phyloP scores from a whole-genome alignment of 495 filamentous ascomycete species.

The Hyaloscypha variabilis region DNA sequence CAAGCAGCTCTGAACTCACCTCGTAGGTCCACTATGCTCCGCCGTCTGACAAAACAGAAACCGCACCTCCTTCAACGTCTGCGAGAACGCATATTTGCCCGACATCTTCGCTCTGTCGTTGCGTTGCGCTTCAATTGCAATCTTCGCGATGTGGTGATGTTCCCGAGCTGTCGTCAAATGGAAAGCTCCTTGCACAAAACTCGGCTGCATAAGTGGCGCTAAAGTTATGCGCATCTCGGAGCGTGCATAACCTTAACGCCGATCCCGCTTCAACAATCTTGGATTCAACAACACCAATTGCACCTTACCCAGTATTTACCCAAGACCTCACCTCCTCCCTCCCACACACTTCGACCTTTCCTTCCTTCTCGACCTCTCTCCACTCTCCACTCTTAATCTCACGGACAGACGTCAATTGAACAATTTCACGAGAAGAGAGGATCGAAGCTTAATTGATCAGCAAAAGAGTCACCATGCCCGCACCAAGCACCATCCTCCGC shows the following conservation, averaged over 20 bases:
- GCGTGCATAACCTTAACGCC: slow-evolving; percentile 14
- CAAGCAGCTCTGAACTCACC: slow-evolving; percentile 53
- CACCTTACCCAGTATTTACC: slow-evolving; percentile 4
- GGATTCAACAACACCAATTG: slow-evolving; percentile 10
- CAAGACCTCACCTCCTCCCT: slow-evolving; percentile 10
- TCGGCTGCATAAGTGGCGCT: slow-evolving; percentile 25
- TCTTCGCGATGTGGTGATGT: not conserved
- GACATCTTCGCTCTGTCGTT: slow-evolving; percentile 64
- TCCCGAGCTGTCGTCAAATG: slow-evolving; percentile 18
- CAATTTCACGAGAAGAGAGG: not conserved
- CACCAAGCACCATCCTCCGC: slow-evolving; percentile 29
- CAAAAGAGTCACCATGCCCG: slow-evolving; percentile 26
- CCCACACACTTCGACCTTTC: slow-evolving; percentile 2
- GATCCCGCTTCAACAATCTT: not conserved
- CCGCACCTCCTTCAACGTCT: slow-evolving; percentile 88
- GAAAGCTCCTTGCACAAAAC: slow-evolving; percentile 18
- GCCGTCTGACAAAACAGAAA: slow-evolving; percentile 95
- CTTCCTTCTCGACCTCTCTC: not conserved
- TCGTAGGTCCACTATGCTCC: slow-evolving; percentile 81
- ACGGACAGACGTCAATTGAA: slow-evolving; percentile 3
- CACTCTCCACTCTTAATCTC: not conserved
- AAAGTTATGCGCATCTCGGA: slow-evolving; percentile 26
- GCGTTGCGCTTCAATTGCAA: slow-evolving; percentile 19
- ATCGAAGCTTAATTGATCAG: not conserved
- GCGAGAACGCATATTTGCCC: slow-evolving; percentile 87